These are phyloP conservation scores for Wickerhamiella cacticola DNA, from an alignment of 805 yeast genomes.

Conservation along the genomic window DNA sequence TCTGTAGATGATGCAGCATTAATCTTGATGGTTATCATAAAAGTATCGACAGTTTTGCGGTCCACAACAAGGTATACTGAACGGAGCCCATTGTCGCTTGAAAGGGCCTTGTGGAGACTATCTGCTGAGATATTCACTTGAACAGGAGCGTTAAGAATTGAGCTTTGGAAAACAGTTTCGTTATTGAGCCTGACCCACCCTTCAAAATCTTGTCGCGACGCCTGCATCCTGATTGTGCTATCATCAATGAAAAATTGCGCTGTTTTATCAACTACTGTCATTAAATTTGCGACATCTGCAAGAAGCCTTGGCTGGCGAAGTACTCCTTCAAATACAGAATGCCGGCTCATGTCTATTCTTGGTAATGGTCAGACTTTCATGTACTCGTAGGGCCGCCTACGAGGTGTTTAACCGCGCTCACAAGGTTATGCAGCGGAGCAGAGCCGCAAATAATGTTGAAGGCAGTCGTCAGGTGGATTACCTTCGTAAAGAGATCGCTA, in stretches of 20 bases:
- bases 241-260: slow-evolving; percentile 8
- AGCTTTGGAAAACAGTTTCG: slow-evolving; percentile 8
- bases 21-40: slow-evolving; percentile 40
- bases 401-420: slow-evolving; percentile 52
- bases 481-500: slow-evolving; percentile 60
- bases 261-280: background rate
- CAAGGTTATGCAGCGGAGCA: slow-evolving; percentile 49
- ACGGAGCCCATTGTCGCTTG: slow-evolving; percentile 26
- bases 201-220: slow-evolving; percentile 14
- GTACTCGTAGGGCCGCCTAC: slow-evolving; percentile 31
- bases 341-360: background rate
- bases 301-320: slow-evolving; percentile 3
- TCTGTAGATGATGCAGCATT: slow-evolving; percentile 45
- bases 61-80: slow-evolving; percentile 20
- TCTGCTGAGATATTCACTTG: slow-evolving; percentile 17
- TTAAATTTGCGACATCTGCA: background rate
- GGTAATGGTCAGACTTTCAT: background rate
- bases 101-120: slow-evolving; percentile 37
- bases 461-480: slow-evolving; percentile 53
- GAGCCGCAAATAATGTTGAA: slow-evolving; percentile 38
- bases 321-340: slow-evolving; percentile 2
- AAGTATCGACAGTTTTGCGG: slow-evolving; percentile 34
- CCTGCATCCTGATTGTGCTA: slow-evolving; percentile 12
- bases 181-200: slow-evolving; percentile 20
- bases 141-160: background rate